Evolutionary conservation across 106 monocot genomes (phyloP).

Genomic region (Dendrobium catenatum): DNA sequence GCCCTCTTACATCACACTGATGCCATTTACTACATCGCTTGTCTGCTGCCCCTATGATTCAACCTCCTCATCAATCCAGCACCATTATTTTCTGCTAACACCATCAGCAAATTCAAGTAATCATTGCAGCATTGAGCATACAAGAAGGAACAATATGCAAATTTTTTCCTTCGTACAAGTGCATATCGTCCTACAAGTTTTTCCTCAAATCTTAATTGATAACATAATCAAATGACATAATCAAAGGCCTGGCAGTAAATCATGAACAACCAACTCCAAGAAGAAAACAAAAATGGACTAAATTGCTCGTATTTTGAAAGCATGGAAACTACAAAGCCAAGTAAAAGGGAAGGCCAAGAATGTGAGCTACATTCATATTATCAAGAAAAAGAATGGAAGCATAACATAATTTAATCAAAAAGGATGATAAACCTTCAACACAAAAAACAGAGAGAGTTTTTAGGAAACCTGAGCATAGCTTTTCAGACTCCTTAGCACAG

Average conservation of each 20-base stretch:
- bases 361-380: background rate
- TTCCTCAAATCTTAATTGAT: too few relatives aligned
- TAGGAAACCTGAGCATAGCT: slow-evolving; percentile 61
- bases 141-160: background rate
- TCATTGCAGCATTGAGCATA: background rate
- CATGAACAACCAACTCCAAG: background rate
- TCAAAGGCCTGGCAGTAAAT: background rate
- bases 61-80: background rate
- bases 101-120: background rate
- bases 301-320: background rate
- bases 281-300: background rate
- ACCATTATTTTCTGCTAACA: background rate
- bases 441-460: background rate
- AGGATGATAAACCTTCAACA: background rate
- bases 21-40: too few relatives aligned
- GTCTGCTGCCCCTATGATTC: background rate
- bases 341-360: background rate
- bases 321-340: background rate
- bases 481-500: slow-evolving; percentile 77
- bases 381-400: background rate
- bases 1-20: too few relatives aligned
- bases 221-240: background rate
- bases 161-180: background rate
- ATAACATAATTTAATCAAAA: background rate
- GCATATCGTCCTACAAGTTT: background rate